Conservation (phyloP, 2,329 filamentous ascomycete genomes). For the Emericellopsis atlantica region DNA sequence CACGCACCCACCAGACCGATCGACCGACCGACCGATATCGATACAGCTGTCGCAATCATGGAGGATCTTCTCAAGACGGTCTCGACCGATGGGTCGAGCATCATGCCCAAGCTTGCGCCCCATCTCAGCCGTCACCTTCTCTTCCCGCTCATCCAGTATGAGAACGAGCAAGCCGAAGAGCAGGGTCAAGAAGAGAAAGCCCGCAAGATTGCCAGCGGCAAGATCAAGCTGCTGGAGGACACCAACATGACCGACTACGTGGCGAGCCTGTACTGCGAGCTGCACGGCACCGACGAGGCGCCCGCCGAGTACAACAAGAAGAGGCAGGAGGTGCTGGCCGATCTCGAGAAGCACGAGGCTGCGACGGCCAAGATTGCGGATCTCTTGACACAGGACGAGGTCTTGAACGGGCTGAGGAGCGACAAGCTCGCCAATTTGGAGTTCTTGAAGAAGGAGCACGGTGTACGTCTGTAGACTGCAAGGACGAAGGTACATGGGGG, state of each 20-base stretch:
- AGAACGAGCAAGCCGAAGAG: constrained; percentile 70
- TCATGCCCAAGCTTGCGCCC: constrained; percentile 79
- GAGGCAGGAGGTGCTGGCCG: constrained; percentile 75
- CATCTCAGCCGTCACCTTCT: constrained; percentile 93
- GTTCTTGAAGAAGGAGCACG: constrained; percentile 93
- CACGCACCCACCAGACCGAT: not conserved
- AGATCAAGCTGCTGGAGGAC: constrained; percentile 87
- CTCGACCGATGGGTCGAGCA: constrained; percentile 56
- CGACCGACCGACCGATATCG: not conserved
- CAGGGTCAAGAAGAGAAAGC: constrained; percentile 45
- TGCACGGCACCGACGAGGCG: constrained; percentile 65
- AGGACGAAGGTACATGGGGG: not conserved
- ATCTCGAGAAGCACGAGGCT: constrained; percentile 73
- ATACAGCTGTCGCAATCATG: constrained; percentile 13
- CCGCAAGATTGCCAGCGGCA: constrained; percentile 67
- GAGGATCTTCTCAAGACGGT: constrained; percentile 37
- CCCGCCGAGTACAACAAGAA: constrained; percentile 82
- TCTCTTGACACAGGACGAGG: constrained; percentile 75
- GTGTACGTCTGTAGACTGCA: constrained; percentile 37
- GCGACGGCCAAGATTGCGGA: constrained; percentile 82
- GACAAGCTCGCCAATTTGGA: constrained; percentile 99
- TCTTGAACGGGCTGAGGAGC: constrained; percentile 79
- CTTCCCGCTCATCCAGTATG: constrained; percentile 91
- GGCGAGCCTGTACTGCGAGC: constrained; percentile 78
- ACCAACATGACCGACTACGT: constrained; percentile 99